Evolutionary conservation across 805 yeast species (phyloP).

Genomic region (Wickerhamiella kazuoi): DNA sequence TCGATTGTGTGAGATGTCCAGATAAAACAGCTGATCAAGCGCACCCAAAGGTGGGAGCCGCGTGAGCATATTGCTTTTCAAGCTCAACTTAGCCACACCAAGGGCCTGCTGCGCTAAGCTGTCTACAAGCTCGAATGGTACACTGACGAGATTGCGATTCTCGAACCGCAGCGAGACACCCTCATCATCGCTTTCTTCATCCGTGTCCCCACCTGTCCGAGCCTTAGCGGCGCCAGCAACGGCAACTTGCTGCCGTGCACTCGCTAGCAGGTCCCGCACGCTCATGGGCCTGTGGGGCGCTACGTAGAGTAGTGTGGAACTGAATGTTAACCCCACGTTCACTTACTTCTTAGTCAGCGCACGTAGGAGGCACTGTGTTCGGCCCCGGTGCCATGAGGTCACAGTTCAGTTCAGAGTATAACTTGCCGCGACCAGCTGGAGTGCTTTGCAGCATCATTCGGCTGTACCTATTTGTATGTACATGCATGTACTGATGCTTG

Average conservation of each 20-base stretch:
- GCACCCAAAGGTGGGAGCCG: constrained; percentile 22
- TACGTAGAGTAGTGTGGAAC: too few relatives aligned
- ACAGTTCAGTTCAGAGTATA: too few relatives aligned
- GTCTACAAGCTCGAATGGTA: constrained; percentile 4
- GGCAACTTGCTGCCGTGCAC: constrained; percentile 2
- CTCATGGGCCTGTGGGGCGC: not conserved
- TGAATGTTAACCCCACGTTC: too few relatives aligned
- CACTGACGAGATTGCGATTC: constrained; percentile 1
- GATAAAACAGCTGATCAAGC: constrained; percentile 32
- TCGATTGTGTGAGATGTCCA: constrained; percentile 58
- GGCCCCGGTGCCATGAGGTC: too few relatives aligned
- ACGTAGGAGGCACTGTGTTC: too few relatives aligned
- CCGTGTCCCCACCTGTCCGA: too few relatives aligned
- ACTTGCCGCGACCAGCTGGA: too few relatives aligned
- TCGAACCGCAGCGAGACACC: constrained; percentile 6
- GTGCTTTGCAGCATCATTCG: too few relatives aligned
- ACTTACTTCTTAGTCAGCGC: too few relatives aligned
- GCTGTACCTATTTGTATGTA: too few relatives aligned
- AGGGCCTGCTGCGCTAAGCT: constrained; percentile 1
- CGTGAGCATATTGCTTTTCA: constrained; percentile 34
- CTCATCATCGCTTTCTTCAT: not conserved
- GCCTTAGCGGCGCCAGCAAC: not conserved
- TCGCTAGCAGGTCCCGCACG: constrained; percentile 2
- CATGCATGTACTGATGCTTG: too few relatives aligned
- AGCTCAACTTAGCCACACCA: constrained; percentile 26